Evolutionary conservation across 768 basidiomycete genomes (phyloP).

Genomic region (Boletellus ananas): DNA sequence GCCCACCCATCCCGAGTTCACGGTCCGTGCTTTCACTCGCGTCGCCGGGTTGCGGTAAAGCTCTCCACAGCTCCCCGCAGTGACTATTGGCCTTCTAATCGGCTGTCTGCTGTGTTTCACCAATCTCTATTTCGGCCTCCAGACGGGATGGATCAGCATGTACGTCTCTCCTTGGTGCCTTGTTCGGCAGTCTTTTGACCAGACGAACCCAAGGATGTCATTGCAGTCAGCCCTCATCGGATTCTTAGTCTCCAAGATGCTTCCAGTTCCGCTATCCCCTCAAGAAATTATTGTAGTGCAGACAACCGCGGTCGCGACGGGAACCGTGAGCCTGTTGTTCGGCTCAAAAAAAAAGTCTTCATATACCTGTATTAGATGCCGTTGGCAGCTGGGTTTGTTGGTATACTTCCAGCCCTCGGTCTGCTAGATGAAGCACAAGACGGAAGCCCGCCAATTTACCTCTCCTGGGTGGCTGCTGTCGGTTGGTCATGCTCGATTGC

Average conservation of each 20-base stretch:
- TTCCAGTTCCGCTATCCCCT: conserved; percentile 72
- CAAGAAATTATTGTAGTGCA: conserved; percentile 94
- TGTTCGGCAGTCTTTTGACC: background rate
- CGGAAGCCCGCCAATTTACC: conserved; percentile 67
- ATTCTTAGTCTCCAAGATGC: conserved; percentile 74
- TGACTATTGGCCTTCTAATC: conserved; percentile 74
- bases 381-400: conserved; percentile 83
- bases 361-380: conserved; percentile 52
- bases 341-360: background rate
- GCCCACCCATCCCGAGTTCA: conserved; percentile 26
- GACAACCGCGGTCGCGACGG: conserved; percentile 94
- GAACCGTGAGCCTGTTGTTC: conserved; percentile 40
- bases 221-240: conserved; percentile 92
- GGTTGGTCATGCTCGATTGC: conserved; percentile 90
- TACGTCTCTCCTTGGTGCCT: conserved; percentile 28
- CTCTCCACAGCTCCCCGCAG: conserved; percentile 45
- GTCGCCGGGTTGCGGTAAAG: background rate
- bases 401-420: conserved; percentile 86
- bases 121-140: conserved; percentile 83
- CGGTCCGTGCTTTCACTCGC: conserved; percentile 15
- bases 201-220: conserved; percentile 73
- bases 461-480: conserved; percentile 71
- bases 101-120: conserved; percentile 90
- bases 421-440: conserved; percentile 73
- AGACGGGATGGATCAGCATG: conserved; percentile 92